phyloP scores from a whole-genome alignment of 495 filamentous ascomycete species.

The Annulohypoxylon stygium region DNA sequence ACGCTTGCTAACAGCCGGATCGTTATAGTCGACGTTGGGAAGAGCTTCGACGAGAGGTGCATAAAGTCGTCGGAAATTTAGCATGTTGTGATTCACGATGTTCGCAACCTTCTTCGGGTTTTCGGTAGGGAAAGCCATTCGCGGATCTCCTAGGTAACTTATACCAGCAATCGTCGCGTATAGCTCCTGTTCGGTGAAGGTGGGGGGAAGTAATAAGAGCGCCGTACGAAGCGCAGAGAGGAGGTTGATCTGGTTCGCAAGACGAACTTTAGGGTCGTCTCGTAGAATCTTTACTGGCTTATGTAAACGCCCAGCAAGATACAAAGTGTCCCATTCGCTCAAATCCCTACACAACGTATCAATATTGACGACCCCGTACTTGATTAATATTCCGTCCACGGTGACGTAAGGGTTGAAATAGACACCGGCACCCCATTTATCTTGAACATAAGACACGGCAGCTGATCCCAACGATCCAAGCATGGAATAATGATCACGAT shows the following conservation, averaged over 20 bases:
- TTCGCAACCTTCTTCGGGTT: slow-evolving; percentile 93
- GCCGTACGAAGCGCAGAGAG: slow-evolving; percentile 91
- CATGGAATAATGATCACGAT: slow-evolving; percentile 92
- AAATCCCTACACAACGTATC: slow-evolving; percentile 89
- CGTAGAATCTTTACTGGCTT: slow-evolving; percentile 98
- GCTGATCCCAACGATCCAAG: slow-evolving; percentile 88
- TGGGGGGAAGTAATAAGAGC: slow-evolving; percentile 82
- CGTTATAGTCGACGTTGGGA: slow-evolving; percentile 86
- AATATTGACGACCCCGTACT: slow-evolving; percentile 96
- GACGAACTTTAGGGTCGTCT: slow-evolving; percentile 88
- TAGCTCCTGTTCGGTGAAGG: slow-evolving; percentile 87
- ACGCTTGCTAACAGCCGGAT: slow-evolving; percentile 69
- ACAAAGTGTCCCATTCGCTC: slow-evolving; percentile 89
- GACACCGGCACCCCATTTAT: slow-evolving; percentile 89
- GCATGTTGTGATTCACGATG: slow-evolving; percentile 90
- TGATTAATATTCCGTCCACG: slow-evolving; percentile 95
- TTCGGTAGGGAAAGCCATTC: slow-evolving; percentile 89
- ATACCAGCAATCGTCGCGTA: slow-evolving; percentile 91
- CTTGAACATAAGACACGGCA: slow-evolving; percentile 84
- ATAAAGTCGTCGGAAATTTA: slow-evolving; percentile 91
- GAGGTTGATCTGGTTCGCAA: slow-evolving; percentile 95
- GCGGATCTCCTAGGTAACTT: slow-evolving; percentile 93
- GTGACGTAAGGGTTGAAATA: slow-evolving; percentile 98
- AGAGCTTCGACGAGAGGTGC: slow-evolving; percentile 87
- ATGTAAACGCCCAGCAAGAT: slow-evolving; percentile 92